phyloP scores from a whole-genome alignment of 352 stramenopile genomes.

The Globisporangium takayamanum region DNA sequence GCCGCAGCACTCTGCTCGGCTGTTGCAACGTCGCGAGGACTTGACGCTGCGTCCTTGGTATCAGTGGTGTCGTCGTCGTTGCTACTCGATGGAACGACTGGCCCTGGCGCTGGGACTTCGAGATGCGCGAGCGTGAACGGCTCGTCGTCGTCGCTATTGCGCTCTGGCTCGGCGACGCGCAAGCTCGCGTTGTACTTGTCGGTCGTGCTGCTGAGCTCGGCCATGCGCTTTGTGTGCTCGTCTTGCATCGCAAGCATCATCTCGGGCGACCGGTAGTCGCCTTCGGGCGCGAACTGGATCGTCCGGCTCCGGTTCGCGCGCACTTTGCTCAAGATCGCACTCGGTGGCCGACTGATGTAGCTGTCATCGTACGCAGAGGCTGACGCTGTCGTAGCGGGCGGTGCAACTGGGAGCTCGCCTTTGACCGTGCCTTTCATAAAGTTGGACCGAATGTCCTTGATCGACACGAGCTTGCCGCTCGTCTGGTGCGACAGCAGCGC shows the following conservation, averaged over 20 bases:
- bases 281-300: slow-evolving; percentile 29
- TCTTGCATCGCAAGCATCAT: slow-evolving; percentile 32
- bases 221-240: slow-evolving; percentile 40
- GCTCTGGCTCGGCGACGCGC: slow-evolving; percentile 8
- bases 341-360: slow-evolving; percentile 26
- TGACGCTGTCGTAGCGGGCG: background rate
- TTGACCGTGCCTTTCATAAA: slow-evolving; percentile 13
- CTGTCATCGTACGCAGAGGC: slow-evolving; percentile 8
- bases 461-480: slow-evolving; percentile 32
- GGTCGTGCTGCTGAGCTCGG: slow-evolving; percentile 14
- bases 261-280: slow-evolving; percentile 22
- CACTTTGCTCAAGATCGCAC: slow-evolving; percentile 36
- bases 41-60: background rate
- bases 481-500: slow-evolving; percentile 3
- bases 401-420: slow-evolving; percentile 3
- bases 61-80: background rate
- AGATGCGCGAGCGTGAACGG: slow-evolving; percentile 15
- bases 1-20: slow-evolving; percentile 1
- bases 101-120: background rate
- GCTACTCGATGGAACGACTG: background rate
- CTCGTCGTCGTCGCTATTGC: slow-evolving; percentile 8
- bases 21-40: background rate
- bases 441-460: slow-evolving; percentile 24
- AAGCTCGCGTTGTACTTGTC: slow-evolving; percentile 8
- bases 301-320: slow-evolving; percentile 38